These are phyloP conservation scores for Pochonia chlamydosporia DNA, from an alignment of 2,329 filamentous ascomycete species.

Conservation along the genomic window DNA sequence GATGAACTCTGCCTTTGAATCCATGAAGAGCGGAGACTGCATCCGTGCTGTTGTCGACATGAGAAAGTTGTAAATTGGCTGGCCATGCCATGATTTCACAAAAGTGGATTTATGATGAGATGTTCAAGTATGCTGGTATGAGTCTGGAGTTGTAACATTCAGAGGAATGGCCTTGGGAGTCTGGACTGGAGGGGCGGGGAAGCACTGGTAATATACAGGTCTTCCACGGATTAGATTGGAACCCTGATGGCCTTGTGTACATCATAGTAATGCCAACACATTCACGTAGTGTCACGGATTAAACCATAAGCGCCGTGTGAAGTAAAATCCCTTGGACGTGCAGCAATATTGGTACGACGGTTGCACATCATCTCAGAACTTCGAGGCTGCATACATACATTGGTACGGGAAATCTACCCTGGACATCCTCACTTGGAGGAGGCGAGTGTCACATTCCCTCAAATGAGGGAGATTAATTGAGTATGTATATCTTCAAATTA, in stretches of 20 bases:
- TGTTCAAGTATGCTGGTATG: no score
- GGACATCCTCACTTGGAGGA: no score
- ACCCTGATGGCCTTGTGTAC: conserved; percentile 3
- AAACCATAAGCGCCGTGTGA: neutral
- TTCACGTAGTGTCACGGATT: neutral
- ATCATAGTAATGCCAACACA: neutral
- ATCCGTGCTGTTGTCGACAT: conserved; percentile 87
- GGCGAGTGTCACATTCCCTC: no score
- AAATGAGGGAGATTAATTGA: no score
- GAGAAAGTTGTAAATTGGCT: conserved; percentile 28
- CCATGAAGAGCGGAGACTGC: conserved; percentile 95
- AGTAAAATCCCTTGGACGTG: no score
- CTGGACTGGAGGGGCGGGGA: neutral
- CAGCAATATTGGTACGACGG: no score
- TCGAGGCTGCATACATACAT: no score
- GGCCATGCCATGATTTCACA: neutral
- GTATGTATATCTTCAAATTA: no score
- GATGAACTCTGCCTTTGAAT: conserved; percentile 86
- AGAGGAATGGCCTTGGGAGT: neutral
- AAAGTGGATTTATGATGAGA: neutral
- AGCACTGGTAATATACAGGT: neutral
- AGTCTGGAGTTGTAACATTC: neutral
- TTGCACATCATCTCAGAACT: no score
- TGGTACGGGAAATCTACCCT: no score
- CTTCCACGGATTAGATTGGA: neutral